A percentile compares a stretch with the other conserved stretches of the same genome.
These are phyloP conservation scores for Termitomyces sp. DNA, from an alignment of 768 basidiomycete genomes.

Conservation along the genomic window DNA sequence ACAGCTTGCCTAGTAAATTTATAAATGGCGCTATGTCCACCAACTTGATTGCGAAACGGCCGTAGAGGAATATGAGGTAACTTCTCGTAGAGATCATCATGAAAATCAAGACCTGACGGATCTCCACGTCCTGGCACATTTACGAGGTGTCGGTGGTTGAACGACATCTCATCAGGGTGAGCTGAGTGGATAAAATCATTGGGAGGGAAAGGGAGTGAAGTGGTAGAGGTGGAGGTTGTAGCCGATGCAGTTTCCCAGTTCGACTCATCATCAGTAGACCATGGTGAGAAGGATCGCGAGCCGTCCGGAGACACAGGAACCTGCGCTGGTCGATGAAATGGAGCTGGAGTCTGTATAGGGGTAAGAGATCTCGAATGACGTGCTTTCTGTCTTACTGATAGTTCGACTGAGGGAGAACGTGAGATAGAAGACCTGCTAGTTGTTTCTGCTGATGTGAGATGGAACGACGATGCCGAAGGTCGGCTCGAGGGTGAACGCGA, in stretches of 20 bases:
- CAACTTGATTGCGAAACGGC: conserved; percentile 97
- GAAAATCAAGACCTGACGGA: conserved; percentile 36
- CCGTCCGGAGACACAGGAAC: conserved; percentile 33
- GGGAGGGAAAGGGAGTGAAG: conserved; percentile 37
- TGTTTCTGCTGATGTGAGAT: conserved; percentile 24
- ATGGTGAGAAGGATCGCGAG: conserved; percentile 49
- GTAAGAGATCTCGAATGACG: conserved; percentile 38
- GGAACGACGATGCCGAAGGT: conserved; percentile 20
- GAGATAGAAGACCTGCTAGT: conserved; percentile 6
- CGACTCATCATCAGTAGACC: conserved; percentile 78
- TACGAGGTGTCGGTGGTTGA: conserved; percentile 3
- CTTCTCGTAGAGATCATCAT: conserved; percentile 45
- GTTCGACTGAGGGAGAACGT: conserved; percentile 12
- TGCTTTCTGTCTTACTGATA: conserved; percentile 25
- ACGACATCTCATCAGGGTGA: conserved; percentile 3
- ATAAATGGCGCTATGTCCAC: conserved; percentile 96
- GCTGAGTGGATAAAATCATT: conserved; percentile 14
- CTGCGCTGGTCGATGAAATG: conserved; percentile 25
- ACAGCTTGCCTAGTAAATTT: conserved; percentile 97
- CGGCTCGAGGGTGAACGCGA: conserved; percentile 45
- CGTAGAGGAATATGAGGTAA: conserved; percentile 89
- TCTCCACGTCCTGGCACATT: conserved; percentile 6
- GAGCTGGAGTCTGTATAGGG: conserved; percentile 31
- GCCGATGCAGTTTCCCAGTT: conserved; percentile 72
- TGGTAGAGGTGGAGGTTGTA: conserved; percentile 60